These are phyloP conservation scores for Fusarium lyarnte DNA, from an alignment of 2,329 filamentous ascomycete genomes.

Conservation along the genomic window DNA sequence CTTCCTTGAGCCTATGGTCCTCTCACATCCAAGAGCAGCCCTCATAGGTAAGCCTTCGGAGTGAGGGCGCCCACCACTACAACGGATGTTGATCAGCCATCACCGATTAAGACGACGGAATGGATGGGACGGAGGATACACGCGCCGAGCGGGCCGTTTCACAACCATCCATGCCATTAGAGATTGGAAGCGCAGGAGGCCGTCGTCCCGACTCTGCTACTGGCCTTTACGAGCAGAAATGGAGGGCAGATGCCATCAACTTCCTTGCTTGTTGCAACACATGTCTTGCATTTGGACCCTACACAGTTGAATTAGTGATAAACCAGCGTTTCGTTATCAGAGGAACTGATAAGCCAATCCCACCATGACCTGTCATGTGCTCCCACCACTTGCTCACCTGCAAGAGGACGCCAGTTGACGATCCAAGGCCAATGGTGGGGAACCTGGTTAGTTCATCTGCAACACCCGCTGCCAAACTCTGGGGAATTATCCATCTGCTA, in stretches of 20 bases:
- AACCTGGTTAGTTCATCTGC: conserved; percentile 10
- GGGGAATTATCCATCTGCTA: conserved; percentile 4
- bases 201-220: conserved; percentile 15
- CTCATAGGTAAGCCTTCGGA: conserved; percentile 6
- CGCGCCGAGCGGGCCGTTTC: conserved; percentile 44
- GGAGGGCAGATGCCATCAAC: conserved; percentile 14
- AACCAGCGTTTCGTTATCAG: conserved; percentile 1
- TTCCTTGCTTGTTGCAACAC: background rate
- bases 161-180: conserved; percentile 24
- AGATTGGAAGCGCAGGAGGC: conserved; percentile 19
- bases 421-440: conserved; percentile 32
- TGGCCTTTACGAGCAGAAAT: conserved; percentile 13
- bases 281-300: conserved; percentile 13
- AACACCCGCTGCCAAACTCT: conserved; percentile 9
- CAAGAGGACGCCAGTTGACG: conserved; percentile 19
- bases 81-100: conserved; percentile 17
- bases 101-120: conserved; percentile 12
- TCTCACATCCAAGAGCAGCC: conserved; percentile 24
- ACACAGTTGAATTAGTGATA: conserved; percentile 11
- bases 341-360: conserved; percentile 13
- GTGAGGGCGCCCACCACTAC: conserved; percentile 18
- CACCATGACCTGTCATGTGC: conserved; percentile 35
- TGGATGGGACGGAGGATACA: conserved; percentile 38
- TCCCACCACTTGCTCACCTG: conserved; percentile 31
- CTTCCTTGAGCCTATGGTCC: conserved; percentile 4